Conservation (phyloP, 305 asterid genomes). For the Salvia sclarea region DNA sequence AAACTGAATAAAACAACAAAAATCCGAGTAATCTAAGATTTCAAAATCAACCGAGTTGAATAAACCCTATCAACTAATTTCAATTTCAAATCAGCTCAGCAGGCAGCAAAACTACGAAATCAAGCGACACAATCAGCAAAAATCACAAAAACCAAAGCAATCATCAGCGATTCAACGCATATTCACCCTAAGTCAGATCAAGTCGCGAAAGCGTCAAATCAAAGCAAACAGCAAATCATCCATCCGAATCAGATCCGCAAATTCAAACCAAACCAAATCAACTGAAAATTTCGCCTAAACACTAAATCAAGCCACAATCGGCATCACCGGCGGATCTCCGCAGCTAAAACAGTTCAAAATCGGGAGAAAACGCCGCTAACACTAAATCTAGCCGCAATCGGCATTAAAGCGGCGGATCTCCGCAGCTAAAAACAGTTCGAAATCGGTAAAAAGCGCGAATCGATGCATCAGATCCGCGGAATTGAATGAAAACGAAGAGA, state of each 20-base stretch:
- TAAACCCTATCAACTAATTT: slow-evolving; percentile 18
- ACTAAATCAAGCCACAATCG: too few relatives aligned
- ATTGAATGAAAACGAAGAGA: too few relatives aligned
- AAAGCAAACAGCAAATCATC: slow-evolving; percentile 15
- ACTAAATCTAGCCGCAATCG: too few relatives aligned
- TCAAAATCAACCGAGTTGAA: background rate
- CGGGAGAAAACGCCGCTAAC: background rate
- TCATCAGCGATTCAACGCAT: background rate
- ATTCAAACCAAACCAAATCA: background rate
- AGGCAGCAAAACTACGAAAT: background rate
- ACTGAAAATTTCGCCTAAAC: background rate
- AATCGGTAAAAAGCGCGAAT: background rate
- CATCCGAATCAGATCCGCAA: slow-evolving; percentile 26
- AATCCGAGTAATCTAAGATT: too few relatives aligned
- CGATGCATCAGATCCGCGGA: slow-evolving; percentile 14
- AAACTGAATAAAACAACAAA: too few relatives aligned
- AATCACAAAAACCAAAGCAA: background rate
- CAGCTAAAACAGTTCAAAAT: background rate
- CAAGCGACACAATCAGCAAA: too few relatives aligned
- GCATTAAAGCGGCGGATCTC: slow-evolving; percentile 22
- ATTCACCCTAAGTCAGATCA: slow-evolving; percentile 29
- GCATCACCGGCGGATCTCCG: slow-evolving; percentile 22
- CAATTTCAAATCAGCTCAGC: background rate
- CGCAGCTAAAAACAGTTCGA: background rate
- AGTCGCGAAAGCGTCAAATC: background rate